Percentiles rank a stretch among this genome's conserved stretches.
Conservation (phyloP, 2,329 filamentous ascomycete genomes). For the Bipolaris victoriae region DNA sequence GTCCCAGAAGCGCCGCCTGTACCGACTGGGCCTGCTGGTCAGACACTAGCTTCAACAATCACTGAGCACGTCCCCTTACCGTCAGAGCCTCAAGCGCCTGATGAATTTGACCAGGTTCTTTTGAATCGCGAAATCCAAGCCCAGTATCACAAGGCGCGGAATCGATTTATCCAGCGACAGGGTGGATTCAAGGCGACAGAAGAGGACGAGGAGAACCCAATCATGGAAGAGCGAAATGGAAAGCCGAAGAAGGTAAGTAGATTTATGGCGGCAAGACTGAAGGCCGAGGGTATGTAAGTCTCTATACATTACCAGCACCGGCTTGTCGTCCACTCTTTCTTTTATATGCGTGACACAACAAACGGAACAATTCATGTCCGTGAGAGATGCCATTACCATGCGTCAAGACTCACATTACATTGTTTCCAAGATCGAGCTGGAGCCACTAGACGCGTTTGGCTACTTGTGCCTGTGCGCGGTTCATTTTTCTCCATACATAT, state of each 20-base stretch:
- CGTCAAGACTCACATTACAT: conserved; percentile 48
- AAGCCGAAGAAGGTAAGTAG: conserved; percentile 68
- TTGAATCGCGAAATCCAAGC: conserved; percentile 78
- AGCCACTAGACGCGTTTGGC: conserved; percentile 45
- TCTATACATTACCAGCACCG: background rate
- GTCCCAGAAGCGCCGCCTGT: conserved; percentile 36
- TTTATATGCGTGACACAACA: background rate
- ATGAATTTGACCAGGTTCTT: conserved; percentile 70
- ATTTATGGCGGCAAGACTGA: conserved; percentile 73
- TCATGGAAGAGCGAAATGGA: conserved; percentile 70
- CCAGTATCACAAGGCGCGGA: conserved; percentile 83
- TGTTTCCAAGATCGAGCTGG: conserved; percentile 43
- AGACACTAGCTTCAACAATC: conserved; percentile 64
- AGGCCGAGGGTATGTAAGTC: conserved; percentile 39
- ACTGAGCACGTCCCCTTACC: conserved; percentile 57
- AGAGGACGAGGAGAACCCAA: conserved; percentile 68
- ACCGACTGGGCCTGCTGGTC: conserved; percentile 51
- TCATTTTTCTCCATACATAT: conserved; percentile 38
- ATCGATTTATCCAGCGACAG: conserved; percentile 79
- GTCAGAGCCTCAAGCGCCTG: conserved; percentile 48
- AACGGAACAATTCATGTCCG: conserved; percentile 47
- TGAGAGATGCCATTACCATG: conserved; percentile 46
- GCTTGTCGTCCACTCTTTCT: background rate
- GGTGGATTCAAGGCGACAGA: conserved; percentile 77
- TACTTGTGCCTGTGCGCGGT: conserved; percentile 38